Evolutionary conservation across 257 asterid genomes (phyloP).

Genomic region (Handroanthus guayacan): DNA sequence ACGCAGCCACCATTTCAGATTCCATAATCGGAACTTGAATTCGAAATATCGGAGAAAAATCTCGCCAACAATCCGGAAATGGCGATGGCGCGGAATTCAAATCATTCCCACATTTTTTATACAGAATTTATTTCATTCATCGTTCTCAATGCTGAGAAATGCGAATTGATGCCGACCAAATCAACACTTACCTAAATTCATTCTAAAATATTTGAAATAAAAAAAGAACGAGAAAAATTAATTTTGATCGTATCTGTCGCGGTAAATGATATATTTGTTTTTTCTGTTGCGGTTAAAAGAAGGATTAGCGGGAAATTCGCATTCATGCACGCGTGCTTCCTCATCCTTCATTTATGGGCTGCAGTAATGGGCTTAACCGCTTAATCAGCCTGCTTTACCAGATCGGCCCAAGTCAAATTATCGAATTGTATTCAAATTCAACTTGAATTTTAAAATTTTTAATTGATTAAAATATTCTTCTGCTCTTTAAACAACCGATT

Average conservation of each 20-base stretch:
- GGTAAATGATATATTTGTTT: background rate
- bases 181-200: background rate
- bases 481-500: too few relatives aligned
- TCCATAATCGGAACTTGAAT: conserved; percentile 32
- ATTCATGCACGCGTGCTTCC: conserved; percentile 25
- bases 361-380: conserved; percentile 5
- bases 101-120: background rate
- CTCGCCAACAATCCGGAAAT: background rate
- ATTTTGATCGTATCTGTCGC: background rate
- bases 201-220: background rate
- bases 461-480: too few relatives aligned
- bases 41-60: background rate
- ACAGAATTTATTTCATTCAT: conserved; percentile 1
- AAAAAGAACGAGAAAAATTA: background rate
- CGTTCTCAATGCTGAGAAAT: background rate
- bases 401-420: conserved; percentile 7
- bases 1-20: conserved; percentile 40
- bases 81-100: conserved; percentile 27
- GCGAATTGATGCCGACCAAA: conserved; percentile 16
- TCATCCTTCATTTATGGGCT: conserved; percentile 26
- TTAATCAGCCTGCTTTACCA: background rate
- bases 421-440: too few relatives aligned
- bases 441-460: too few relatives aligned
- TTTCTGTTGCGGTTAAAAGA: conserved; percentile 12
- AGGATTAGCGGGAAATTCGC: conserved; percentile 55